Evolutionary conservation across 1,284 basidiomycete genomes (phyloP).

Genomic region (Leccinum griseonigrum): DNA sequence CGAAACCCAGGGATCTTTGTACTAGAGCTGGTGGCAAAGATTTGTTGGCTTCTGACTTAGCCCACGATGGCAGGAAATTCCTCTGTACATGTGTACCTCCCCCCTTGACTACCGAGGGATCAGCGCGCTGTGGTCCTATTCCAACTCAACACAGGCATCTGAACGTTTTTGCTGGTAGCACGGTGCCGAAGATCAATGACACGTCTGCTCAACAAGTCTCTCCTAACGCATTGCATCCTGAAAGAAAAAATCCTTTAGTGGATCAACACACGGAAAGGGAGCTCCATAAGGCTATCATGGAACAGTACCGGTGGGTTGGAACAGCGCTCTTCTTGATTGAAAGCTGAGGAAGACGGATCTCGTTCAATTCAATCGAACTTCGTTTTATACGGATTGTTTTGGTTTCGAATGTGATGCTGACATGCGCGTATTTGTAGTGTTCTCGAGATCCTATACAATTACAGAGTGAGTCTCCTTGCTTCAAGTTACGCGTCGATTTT

Average conservation of each 20-base stretch:
- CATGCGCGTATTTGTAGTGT: slow-evolving; percentile 39
- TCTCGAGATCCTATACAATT: slow-evolving; percentile 83
- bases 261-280: slow-evolving; percentile 82
- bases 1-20: background rate
- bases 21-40: background rate
- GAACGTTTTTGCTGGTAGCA: background rate
- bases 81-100: background rate
- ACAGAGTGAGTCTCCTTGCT: slow-evolving; percentile 55
- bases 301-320: slow-evolving; percentile 74
- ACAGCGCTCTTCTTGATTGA: background rate
- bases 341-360: background rate
- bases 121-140: background rate
- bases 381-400: background rate
- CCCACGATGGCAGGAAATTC: slow-evolving; percentile 5
- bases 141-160: background rate
- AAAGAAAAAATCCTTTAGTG: slow-evolving; percentile 34
- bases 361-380: background rate
- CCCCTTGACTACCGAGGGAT: background rate
- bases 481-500: background rate
- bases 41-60: slow-evolving; percentile 1
- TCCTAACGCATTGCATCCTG: background rate
- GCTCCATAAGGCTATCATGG: slow-evolving; percentile 78
- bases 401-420: slow-evolving; percentile 14
- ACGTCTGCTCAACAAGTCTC: background rate
- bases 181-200: background rate